A percentile compares a stretch with the other conserved stretches of the same genome.
Evolutionary conservation across 192 early-diverging fungal genomes (phyloP).

Genomic region (Diversispora epigaea): DNA sequence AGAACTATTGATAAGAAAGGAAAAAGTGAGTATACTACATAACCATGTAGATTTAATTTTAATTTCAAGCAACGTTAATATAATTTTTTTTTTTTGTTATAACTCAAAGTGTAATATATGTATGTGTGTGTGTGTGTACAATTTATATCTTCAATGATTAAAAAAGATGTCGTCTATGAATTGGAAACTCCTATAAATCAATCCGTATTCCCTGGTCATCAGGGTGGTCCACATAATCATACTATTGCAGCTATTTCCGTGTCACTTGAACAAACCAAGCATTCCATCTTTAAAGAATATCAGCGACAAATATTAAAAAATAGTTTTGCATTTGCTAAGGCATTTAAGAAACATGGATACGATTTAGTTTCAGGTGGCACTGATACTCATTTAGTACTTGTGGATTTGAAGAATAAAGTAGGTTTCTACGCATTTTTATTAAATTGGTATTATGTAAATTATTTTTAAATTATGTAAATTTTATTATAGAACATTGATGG

Average conservation of each 20-base stretch:
- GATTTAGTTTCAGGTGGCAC: conserved; percentile 90
- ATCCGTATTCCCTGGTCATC: conserved; percentile 97
- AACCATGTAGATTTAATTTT: not conserved
- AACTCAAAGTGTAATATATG: not conserved
- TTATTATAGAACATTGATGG: conserved; percentile 78
- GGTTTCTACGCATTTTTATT: conserved; percentile 6
- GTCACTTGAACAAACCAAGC: conserved; percentile 88
- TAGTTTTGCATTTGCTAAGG: conserved; percentile 82
- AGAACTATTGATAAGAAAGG: conserved; percentile 89
- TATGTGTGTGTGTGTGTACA: not conserved
- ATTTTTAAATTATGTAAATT: not conserved
- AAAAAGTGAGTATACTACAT: conserved; percentile 47
- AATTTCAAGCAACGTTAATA: conserved; percentile 5
- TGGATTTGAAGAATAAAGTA: conserved; percentile 79
- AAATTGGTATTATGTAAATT: not conserved
- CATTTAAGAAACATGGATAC: conserved; percentile 71
- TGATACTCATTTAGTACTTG: conserved; percentile 91
- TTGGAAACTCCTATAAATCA: conserved; percentile 94
- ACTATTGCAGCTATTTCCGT: conserved; percentile 95
- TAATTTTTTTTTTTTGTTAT: conserved; percentile 1
- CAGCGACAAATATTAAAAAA: conserved; percentile 89
- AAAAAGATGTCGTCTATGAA: conserved; percentile 75
- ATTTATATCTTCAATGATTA: not conserved
- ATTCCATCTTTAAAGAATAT: conserved; percentile 84
- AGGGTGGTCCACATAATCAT: conserved; percentile 99